Evolutionary conservation across 768 basidiomycete species (phyloP), one percentile per base, ranked within the genome.

Genomic region (Hydnomerulius pinastri): DNA sequence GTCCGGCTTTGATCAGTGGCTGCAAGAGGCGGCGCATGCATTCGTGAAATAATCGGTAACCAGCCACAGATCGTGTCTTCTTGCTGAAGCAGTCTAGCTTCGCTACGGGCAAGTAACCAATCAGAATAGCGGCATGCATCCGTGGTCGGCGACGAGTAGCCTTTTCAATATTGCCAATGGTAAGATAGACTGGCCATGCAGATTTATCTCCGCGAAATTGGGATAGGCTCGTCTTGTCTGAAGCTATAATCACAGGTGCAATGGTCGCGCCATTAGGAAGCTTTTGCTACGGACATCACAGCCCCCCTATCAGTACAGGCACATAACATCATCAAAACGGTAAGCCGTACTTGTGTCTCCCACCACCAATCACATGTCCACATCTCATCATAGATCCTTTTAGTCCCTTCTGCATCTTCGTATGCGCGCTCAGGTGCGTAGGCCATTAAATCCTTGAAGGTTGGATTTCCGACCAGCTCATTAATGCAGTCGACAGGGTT

Each of bases 121-220:
- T 13, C 0, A 76, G 58, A 1, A 75, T 55, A 15, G 56, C 61
- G 0, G 70, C 73, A 18, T 64, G 66, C 10, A 48, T 18, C 1
- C 67, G 71, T 0, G 73, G 72, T 50, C 75, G 59, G 0, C 67
- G 55, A 0, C 71, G 57, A n/a, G 75, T 66, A 4, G 68, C 59
- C 47, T 77, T 78, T 0, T 68, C 62, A 4, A 80, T 64, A 48
- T 76, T 76, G 0, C 74, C 76, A 24, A 77, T 60, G 2, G 73
- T 61, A 39, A 63, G 30, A 39, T 63, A 61, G 4, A 63, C 36
- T 2, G 60, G 57, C 21, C 54, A 63, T 17, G 57, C 61, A 24
- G 18, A 25, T 56, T 58, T 29, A 46, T 56, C 6, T 72, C 0
- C 57, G 12, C 54, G 27, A 24, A 59, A 69, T 21, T 66, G 15